Percentiles rank a stretch among this genome's conserved stretches.
phyloP scores from a whole-genome alignment of 73 alveolate genomes.

The Paramecium octaurelia region DNA sequence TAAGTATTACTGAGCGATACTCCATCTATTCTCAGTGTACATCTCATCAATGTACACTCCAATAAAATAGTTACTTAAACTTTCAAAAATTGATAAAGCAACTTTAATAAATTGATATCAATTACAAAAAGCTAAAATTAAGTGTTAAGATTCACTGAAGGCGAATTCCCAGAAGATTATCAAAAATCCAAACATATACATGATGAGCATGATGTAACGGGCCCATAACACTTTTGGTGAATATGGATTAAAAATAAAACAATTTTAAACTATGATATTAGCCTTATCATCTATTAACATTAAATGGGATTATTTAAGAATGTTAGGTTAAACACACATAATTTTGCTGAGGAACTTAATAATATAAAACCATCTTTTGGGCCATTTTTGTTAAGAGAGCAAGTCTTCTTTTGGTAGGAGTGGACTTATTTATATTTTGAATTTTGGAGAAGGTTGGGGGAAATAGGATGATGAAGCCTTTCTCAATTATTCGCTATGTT shows the following conservation, averaged over 20 bases:
- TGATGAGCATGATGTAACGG: not conserved
- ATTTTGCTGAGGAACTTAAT: not conserved
- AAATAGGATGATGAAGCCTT: not conserved
- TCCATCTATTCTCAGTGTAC: not conserved
- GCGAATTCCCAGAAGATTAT: not conserved
- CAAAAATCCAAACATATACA: not conserved
- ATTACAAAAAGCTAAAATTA: not conserved
- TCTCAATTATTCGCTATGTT: not conserved
- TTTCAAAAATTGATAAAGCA: not conserved
- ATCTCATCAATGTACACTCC: not conserved
- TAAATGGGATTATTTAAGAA: not conserved
- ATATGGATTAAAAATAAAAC: not conserved
- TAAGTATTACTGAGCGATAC: not conserved
- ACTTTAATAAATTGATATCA: not conserved
- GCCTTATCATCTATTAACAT: not conserved
- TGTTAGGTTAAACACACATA: not conserved
- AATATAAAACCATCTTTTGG: not conserved
- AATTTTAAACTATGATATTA: not conserved
- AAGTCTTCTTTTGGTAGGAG: not conserved
- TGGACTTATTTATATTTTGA: not conserved
- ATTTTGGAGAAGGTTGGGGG: not conserved
- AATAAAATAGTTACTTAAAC: not conserved
- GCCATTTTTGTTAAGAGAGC: not conserved
- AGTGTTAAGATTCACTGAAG: not conserved
- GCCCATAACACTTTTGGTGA: not conserved